Base-by-base conservation (phyloP, 108 stramenopile species). In the Parietichytrium sp. region DNA sequence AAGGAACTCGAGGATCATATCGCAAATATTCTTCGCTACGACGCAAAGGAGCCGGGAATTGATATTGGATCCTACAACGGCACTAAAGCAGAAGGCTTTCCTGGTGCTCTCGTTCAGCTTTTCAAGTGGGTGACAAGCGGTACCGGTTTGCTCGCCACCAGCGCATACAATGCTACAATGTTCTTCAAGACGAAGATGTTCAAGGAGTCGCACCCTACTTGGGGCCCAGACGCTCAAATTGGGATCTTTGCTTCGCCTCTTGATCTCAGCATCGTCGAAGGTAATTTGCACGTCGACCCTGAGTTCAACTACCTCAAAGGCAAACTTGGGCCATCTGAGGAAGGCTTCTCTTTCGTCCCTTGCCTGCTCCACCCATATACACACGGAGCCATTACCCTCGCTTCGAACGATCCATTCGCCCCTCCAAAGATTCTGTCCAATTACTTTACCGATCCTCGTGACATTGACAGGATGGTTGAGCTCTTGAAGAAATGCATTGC, bases 1-100 rank as follows among this genome's bases (percentile, higher is more conserved):
- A 13, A 15, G 38, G 45, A 72, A 33, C 61, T 72, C 61, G 61
- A 72, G 42, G 61, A 72, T 42, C 61, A 72, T 27, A 25, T 72
- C 20, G 42, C 33, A n/a, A 20, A 42, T 42, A 45, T 45, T 25
- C 36, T 72, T 72, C 42, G 20, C 13, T 72, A 45, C 61, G 20
- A 72, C 38, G 10, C 38, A 10, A 72, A 72, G 29, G 33, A 72
- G 10, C 6, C 15, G 4, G 10, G 20, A 3, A 18, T 15, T 72
- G 3, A 10, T 25, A 72, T 45, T 27, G 42, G 38, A 45, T n/a
- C n/a, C n/a, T n/a, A n/a, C n/a, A n/a, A n/a, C n/a, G n/a, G n/a
- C n/a, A n/a, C n/a, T n/a, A n/a, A n/a, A n/a, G n/a, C n/a, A n/a
- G n/a, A n/a, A n/a, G n/a, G n/a, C n/a, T n/a, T n/a, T n/a, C n/a